Percentiles rank a stretch among this genome's conserved stretches.
Evolutionary conservation across 768 basidiomycete genomes (phyloP).

Genomic region (Podaxis sp.): DNA sequence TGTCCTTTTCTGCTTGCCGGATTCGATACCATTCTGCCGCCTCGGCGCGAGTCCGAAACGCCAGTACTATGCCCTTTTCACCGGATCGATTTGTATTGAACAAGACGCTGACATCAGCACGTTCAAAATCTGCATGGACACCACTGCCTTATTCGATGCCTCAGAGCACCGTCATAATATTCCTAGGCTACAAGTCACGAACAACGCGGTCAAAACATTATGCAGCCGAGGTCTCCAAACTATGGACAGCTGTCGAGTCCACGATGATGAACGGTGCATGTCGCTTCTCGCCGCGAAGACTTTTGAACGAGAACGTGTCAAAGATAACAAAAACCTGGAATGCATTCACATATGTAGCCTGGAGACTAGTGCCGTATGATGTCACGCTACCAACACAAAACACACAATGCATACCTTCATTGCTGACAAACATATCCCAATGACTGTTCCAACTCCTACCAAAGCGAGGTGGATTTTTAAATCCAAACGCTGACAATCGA

Average conservation of each 20-base stretch:
- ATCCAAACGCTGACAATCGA: too few relatives aligned
- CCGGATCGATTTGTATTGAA: neutral
- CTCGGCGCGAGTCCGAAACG: neutral
- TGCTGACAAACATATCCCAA: too few relatives aligned
- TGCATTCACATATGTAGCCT: conserved; percentile 18
- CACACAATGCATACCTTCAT: too few relatives aligned
- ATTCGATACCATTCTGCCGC: neutral
- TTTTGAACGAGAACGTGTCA: neutral
- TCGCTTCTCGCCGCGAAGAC: conserved; percentile 6
- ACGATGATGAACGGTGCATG: neutral
- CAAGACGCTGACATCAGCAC: conserved; percentile 1
- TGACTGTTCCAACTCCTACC: too few relatives aligned
- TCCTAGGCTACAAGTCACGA: conserved; percentile 1
- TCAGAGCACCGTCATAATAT: neutral
- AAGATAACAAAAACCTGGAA: too few relatives aligned
- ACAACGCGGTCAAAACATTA: conserved; percentile 8
- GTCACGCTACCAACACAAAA: too few relatives aligned
- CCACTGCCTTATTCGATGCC: conserved; percentile 3
- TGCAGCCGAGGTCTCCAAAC: conserved; percentile 8
- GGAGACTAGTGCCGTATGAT: neutral
- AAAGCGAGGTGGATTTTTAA: too few relatives aligned
- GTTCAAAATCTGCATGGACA: conserved; percentile 8
- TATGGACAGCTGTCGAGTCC: neutral
- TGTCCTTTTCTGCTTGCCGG: neutral
- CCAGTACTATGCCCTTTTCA: neutral